These are phyloP conservation scores for Fusarium mundagurra DNA, from an alignment of 2,329 filamentous ascomycete genomes.

Conservation along the genomic window DNA sequence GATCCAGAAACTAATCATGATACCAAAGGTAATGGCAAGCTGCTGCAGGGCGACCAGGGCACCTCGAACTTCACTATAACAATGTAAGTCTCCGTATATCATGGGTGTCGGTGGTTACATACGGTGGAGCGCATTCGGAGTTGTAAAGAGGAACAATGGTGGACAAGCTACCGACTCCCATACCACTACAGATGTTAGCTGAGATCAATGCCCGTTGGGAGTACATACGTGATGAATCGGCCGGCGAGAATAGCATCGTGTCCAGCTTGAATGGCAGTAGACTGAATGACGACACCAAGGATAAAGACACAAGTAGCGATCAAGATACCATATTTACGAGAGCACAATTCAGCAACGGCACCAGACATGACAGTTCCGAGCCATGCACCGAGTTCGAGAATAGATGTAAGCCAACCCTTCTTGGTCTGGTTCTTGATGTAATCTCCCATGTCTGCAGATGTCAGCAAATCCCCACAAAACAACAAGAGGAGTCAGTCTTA, in stretches of 20 bases:
- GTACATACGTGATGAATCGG: constrained; percentile 70
- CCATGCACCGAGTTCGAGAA: constrained; percentile 82
- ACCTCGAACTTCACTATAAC: constrained; percentile 49
- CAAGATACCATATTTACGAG: constrained; percentile 75
- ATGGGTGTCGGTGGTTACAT: background rate
- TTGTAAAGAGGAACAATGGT: constrained; percentile 71
- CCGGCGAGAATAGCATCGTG: constrained; percentile 73
- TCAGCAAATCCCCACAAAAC: background rate
- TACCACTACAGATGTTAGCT: constrained; percentile 53
- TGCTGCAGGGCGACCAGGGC: constrained; percentile 60
- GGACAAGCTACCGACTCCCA: constrained; percentile 74
- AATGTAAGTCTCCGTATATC: background rate
- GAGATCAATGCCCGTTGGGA: fast-evolving
- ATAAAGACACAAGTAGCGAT: constrained; percentile 74
- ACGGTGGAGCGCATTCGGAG: constrained; percentile 57
- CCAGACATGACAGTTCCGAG: constrained; percentile 76
- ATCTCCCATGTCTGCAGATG: constrained; percentile 62
- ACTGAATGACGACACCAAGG: constrained; percentile 75
- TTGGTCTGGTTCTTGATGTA: constrained; percentile 62
- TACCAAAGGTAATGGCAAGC: constrained; percentile 68
- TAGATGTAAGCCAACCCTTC: constrained; percentile 71
- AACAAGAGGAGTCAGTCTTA: constrained; percentile 48
- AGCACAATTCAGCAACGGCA: constrained; percentile 75
- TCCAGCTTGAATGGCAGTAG: constrained; percentile 66
- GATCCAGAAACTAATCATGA: constrained; percentile 73